Base-by-base conservation (phyloP, 73 alveolate species). In the Paramecium sexaurelia region DNA sequence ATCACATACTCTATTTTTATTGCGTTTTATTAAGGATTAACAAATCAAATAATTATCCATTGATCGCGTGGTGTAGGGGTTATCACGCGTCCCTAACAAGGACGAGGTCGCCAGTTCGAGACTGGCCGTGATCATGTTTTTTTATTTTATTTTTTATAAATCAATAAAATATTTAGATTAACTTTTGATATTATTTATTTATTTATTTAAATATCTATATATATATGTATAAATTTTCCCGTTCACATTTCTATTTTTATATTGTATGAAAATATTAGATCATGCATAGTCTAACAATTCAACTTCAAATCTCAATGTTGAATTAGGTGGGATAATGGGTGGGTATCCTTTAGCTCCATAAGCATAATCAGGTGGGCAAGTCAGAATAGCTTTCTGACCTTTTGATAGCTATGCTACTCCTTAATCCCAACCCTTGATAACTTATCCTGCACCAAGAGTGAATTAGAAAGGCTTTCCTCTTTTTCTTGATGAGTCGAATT, bases 361-460 rank as follows among this genome's bases (percentile, higher is more conserved):
- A 51, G 99, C 99, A 88, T 93, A 95, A 47, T 96, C 97, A 27
- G 98, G 98, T 26, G 99, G 94, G 75, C 98, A 93, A 19, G 95
- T 92, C 66, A 98, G 78, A 61, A 83, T 86, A 57, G 97, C 98
- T 33, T 92, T 95, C 92, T 97, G 95, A 9, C 99, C 99, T 47
- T 85, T 89, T 33, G 98, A 92, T 97, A 98, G 87, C 78, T 96
- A 66, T 13, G 96, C 96, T 15, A 98, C 97, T 41, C 99, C 97
- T 92, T 95, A 97, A 85, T 98, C 99, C 99, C 99, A 98, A 36
- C 99, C 99, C 75, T 94, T 91, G 66, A 98, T 98, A 17, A 98
- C 99, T 84, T 98, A 96, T n/a, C 99, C 99, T 15, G 87, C 97
- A 47, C 99, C 99, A 27, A 98, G 69, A 8, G 82, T 85, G 68